These are phyloP conservation scores for Pseudogymnoascus sp. DNA, from an alignment of 2,329 filamentous ascomycete genomes.

Conservation along the genomic window DNA sequence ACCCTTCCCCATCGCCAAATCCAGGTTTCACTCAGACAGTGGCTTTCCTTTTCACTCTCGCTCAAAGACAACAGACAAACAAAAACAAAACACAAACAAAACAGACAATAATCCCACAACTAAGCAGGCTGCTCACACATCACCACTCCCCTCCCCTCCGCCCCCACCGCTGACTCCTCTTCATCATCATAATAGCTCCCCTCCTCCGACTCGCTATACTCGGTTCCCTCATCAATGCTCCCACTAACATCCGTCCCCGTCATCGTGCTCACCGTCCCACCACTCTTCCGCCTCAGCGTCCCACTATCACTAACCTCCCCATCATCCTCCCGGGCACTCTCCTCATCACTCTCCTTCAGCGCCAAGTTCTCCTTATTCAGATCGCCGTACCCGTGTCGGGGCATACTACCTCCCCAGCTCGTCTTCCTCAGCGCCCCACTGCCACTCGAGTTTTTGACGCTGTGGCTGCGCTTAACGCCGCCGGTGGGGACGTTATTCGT, in stretches of 20 bases:
- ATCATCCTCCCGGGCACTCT: constrained; percentile 16
- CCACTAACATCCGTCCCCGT: constrained; percentile 21
- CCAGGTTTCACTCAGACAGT: neutral
- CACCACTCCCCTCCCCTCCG: neutral
- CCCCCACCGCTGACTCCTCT: neutral
- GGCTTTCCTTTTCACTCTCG: neutral
- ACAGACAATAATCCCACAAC: neutral
- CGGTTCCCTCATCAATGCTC: constrained; percentile 24
- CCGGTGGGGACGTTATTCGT: constrained; percentile 57
- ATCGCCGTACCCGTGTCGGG: constrained; percentile 35
- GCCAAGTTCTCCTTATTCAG: constrained; percentile 55
- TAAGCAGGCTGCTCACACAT: constrained; percentile 5
- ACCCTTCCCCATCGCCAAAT: neutral
- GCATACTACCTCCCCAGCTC: constrained; percentile 53
- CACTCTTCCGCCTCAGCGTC: constrained; percentile 26
- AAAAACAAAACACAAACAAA: neutral
- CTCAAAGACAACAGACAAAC: constrained; percentile 3
- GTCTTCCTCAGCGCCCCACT: constrained; percentile 50
- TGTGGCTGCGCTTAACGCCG: constrained; percentile 68
- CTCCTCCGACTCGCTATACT: constrained; percentile 14
- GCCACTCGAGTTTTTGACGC: constrained; percentile 54
- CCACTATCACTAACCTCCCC: constrained; percentile 20
- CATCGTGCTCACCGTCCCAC: constrained; percentile 22
- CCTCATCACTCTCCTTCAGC: constrained; percentile 54
- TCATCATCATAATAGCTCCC: neutral